Percentiles rank a stretch among this genome's conserved stretches.
These are phyloP conservation scores for Hydnomerulius pinastri DNA, from an alignment of 768 basidiomycete species.

Conservation along the genomic window DNA sequence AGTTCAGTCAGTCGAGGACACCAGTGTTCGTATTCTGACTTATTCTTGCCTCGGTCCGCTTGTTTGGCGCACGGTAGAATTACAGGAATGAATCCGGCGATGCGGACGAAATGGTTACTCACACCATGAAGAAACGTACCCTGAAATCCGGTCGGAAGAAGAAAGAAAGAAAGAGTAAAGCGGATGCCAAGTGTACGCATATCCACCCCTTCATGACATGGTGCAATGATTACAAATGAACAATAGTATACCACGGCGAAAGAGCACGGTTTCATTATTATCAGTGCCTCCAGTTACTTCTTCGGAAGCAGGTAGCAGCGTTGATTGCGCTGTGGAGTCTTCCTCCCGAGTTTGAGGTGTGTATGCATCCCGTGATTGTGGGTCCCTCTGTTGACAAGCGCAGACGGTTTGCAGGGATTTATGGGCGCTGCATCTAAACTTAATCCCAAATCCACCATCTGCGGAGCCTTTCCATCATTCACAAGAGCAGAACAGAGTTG, in stretches of 20 bases:
- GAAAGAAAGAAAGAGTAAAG: constrained; percentile 49
- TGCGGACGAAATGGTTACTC: constrained; percentile 60
- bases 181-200: constrained; percentile 59
- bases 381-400: constrained; percentile 4
- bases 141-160: constrained; percentile 59
- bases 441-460: constrained; percentile 59
- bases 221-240: constrained; percentile 1
- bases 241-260: constrained; percentile 79
- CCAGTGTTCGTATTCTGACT: neutral
- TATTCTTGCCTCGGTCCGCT: neutral
- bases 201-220: neutral
- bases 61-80: constrained; percentile 46
- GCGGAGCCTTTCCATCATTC: constrained; percentile 57
- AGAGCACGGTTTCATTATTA: constrained; percentile 79
- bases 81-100: constrained; percentile 82
- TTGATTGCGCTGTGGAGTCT: constrained; percentile 66
- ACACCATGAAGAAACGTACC: constrained; percentile 64
- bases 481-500: constrained; percentile 37
- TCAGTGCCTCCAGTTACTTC: constrained; percentile 79
- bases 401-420: constrained; percentile 76
- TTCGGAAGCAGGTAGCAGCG: constrained; percentile 74
- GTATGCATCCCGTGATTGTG: constrained; percentile 11
- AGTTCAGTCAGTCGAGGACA: constrained; percentile 11
- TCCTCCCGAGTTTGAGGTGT: constrained; percentile 79
- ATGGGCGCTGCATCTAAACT: constrained; percentile 75